Evolutionary conservation across 2,329 filamentous ascomycete genomes (phyloP), one percentile per base, ranked within the genome.

Genomic region (Calonectria fujianensis): DNA sequence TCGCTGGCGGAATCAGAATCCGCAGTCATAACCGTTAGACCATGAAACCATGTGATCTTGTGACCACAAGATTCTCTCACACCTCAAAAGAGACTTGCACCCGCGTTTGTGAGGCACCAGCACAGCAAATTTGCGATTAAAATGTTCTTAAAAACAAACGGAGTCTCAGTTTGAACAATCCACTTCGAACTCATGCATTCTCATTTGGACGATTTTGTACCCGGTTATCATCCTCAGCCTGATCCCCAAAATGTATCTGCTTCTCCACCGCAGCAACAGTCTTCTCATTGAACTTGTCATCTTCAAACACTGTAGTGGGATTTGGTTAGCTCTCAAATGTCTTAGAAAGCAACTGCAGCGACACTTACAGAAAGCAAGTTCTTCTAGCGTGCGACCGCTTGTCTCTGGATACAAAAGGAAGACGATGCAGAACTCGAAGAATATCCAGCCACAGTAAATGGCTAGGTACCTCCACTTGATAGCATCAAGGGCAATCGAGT

Each of bases 331-430:
- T 37, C 24, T 64, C 16, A 5, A 1, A 0, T 14, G 2, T 16
- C 11, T 3, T 3, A 7, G 7, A 50, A 29, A 37, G 7, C 24
- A n/a, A 8, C 1, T 0, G 4, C 1, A 10, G 13, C 13, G 2
- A 11, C 39, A 84, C 85, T 79, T 83, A 87, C 85, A 78, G 79
- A 87, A 87, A 2, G 85, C 78, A 59, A 87, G 80, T 66, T 97
- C 95, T 86, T 97, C 94, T 31, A 97, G 87, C 68, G 94, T 93
- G 74, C 95, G 77, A 24, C 79, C 95, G 75, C 93, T 94, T 0
- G 95, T 97, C 85, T 97, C 95, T 13, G 95, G 95, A 83, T 96
- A 97, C 76, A 96, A 89, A 84, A 96, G 94, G 85, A 93, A 97
- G 66, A 97, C 93, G 91, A 85, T 78, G 32, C 61, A 69, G 51